These are phyloP conservation scores for Pyrus communis DNA, from an alignment of 306 rosid species.

Conservation along the genomic window DNA sequence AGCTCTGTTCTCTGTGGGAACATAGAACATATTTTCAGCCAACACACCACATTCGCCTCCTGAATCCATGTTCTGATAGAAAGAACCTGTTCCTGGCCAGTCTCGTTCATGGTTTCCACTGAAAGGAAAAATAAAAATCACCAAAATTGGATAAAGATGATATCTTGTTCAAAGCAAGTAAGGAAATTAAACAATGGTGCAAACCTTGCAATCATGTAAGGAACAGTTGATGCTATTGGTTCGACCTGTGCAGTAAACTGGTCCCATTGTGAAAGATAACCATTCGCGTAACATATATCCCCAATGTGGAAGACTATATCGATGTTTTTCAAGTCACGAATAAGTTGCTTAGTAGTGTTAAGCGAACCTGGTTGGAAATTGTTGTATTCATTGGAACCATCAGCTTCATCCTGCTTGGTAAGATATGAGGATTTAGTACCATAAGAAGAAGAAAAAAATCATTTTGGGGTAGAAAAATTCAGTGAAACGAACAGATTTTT, in stretches of 20 bases:
- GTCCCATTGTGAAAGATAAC: slow-evolving; percentile 92
- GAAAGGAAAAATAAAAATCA: slow-evolving; percentile 19
- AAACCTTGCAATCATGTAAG: slow-evolving; percentile 87
- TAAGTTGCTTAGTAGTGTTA: slow-evolving; percentile 70
- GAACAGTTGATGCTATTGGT: slow-evolving; percentile 78
- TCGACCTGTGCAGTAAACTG: slow-evolving; percentile 84
- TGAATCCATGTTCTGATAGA: slow-evolving; percentile 63
- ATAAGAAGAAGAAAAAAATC: neutral
- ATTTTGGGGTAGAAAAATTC: neutral
- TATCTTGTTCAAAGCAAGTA: neutral
- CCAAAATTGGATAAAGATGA: slow-evolving; percentile 13
- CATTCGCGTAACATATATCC: slow-evolving; percentile 74
- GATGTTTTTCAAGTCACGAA: slow-evolving; percentile 58
- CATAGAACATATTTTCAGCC: slow-evolving; percentile 84
- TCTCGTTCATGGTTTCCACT: slow-evolving; percentile 97
- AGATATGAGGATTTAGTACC: neutral
- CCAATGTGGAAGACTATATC: slow-evolving; percentile 86
- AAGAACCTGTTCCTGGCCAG: slow-evolving; percentile 83
- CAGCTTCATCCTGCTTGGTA: slow-evolving; percentile 51
- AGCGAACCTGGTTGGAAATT: slow-evolving; percentile 73
- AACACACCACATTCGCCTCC: slow-evolving; percentile 93
- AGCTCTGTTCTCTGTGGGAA: slow-evolving; percentile 78
- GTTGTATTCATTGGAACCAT: slow-evolving; percentile 82
- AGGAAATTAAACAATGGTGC: neutral
- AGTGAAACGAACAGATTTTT: neutral